Conservation (phyloP, 768 basidiomycete genomes). For the Tubosaeta brunneosetosa region DNA sequence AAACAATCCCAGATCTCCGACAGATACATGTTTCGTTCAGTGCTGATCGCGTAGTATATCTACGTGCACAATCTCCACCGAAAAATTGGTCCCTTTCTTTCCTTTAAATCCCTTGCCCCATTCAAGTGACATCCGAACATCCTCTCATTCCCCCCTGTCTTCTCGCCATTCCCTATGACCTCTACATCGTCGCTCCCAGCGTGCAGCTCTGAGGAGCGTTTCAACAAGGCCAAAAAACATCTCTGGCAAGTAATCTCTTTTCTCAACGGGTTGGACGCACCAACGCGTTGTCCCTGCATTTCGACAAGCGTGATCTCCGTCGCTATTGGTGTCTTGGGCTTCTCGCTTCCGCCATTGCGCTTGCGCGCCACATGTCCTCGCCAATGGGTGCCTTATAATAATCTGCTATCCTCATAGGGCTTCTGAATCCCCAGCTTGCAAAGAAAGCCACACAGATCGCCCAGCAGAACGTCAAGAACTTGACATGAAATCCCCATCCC, state of each 20-base stretch:
- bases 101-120: slow-evolving; percentile 29
- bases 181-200: slow-evolving; percentile 18
- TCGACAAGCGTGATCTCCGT: slow-evolving; percentile 13
- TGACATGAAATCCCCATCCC: slow-evolving; percentile 14
- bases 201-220: slow-evolving; percentile 27
- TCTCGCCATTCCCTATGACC: slow-evolving; percentile 18
- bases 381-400: slow-evolving; percentile 20
- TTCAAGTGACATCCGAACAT: slow-evolving; percentile 22
- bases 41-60: slow-evolving; percentile 39
- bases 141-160: slow-evolving; percentile 24
- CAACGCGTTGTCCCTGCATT: slow-evolving; percentile 10
- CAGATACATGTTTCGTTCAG: slow-evolving; percentile 34
- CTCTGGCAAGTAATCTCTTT: slow-evolving; percentile 28
- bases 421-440: slow-evolving; percentile 25
- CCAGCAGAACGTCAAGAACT: slow-evolving; percentile 10
- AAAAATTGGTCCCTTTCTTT: slow-evolving; percentile 21
- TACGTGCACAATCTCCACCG: slow-evolving; percentile 37
- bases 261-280: slow-evolving; percentile 6
- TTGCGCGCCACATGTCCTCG: slow-evolving; percentile 27
- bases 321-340: slow-evolving; percentile 8
- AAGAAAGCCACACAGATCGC: slow-evolving; percentile 18
- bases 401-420: slow-evolving; percentile 24
- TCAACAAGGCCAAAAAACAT: slow-evolving; percentile 35
- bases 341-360: slow-evolving; percentile 17
- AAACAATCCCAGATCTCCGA: slow-evolving; percentile 36